Percentiles rank a stretch among this genome's conserved stretches.
Conservation (phyloP, 1,139 yeast genomes). For the Diutina scorzettiae region DNA sequence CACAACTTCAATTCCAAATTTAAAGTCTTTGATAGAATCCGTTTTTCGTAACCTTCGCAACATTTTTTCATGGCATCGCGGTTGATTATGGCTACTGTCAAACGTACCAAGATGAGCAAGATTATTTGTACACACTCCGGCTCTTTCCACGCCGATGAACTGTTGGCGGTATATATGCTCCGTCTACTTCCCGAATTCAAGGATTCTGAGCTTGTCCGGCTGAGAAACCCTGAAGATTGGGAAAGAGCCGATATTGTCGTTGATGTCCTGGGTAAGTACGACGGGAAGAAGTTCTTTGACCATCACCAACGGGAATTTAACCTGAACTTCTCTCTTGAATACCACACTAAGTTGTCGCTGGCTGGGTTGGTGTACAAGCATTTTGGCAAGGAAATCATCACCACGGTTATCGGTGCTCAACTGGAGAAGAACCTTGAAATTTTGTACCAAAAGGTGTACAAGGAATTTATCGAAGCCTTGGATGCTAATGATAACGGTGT, state of each 20-base stretch:
- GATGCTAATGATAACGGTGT: conserved; percentile 98
- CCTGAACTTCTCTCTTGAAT: conserved; percentile 24
- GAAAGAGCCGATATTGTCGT: conserved; percentile 85
- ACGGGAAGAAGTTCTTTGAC: conserved; percentile 77
- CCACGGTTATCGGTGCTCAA: background rate
- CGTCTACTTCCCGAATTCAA: conserved; percentile 58
- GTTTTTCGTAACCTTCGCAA: too few species aligned
- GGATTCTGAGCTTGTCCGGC: conserved; percentile 61
- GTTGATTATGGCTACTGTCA: background rate
- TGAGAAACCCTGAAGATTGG: conserved; percentile 75
- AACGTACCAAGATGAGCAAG: conserved; percentile 3
- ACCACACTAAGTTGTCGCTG: conserved; percentile 68
- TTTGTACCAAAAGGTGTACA: conserved; percentile 64
- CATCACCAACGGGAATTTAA: conserved; percentile 76
- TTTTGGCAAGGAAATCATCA: conserved; percentile 72
- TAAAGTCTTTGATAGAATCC: too few species aligned
- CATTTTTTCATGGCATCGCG: too few species aligned
- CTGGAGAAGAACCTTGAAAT: conserved; percentile 38
- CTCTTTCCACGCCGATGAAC: conserved; percentile 93
- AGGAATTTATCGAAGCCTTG: conserved; percentile 76
- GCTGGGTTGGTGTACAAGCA: conserved; percentile 94
- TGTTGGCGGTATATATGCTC: conserved; percentile 87
- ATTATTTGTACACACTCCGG: conserved; percentile 86
- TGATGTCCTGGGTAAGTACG: conserved; percentile 93
- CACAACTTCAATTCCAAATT: too few species aligned